Evolutionary conservation across 2,329 filamentous ascomycete species (phyloP).

Genomic region (Hymenoscyphus repandus): DNA sequence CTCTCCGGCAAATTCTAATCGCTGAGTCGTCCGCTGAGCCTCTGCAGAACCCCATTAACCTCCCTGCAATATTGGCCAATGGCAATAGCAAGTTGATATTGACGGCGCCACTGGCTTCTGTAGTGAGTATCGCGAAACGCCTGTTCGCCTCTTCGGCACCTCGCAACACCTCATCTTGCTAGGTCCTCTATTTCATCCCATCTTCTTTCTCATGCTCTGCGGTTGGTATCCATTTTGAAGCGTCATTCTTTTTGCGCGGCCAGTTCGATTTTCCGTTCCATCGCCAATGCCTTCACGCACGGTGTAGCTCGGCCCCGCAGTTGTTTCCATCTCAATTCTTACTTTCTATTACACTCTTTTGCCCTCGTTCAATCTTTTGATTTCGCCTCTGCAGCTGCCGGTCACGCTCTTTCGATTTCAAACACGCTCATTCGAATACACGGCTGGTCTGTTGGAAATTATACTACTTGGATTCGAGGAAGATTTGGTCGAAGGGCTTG

Average conservation of each 20-base stretch:
- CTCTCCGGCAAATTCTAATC: constrained; percentile 9
- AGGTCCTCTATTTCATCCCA: constrained; percentile 1
- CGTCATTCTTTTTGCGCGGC: constrained; percentile 13
- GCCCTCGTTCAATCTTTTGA: constrained; percentile 13
- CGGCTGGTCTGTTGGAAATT: constrained; percentile 27
- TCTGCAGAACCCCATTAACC: too few species aligned
- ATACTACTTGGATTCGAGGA: constrained; percentile 13
- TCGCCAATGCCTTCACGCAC: constrained; percentile 21
- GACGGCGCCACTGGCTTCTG: constrained; percentile 1
- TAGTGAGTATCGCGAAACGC: constrained; percentile 17
- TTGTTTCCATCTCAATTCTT: constrained; percentile 21
- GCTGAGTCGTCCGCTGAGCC: constrained; percentile 2
- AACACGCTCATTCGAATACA: constrained; percentile 23
- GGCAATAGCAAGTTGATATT: too few species aligned
- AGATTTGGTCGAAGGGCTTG: background rate
- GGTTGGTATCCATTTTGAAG: constrained; percentile 1
- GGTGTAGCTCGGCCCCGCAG: constrained; percentile 18
- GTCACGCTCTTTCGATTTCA: constrained; percentile 24
- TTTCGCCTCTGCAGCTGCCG: constrained; percentile 25
- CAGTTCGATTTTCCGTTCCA: constrained; percentile 20
- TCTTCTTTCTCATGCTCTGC: constrained; percentile 1
- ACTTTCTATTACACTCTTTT: constrained; percentile 14
- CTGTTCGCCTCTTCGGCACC: constrained; percentile 7
- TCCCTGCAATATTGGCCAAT: too few species aligned
- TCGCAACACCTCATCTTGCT: constrained; percentile 10